A percentile compares a stretch with the other conserved stretches of the same genome.
These are phyloP conservation scores for Alternaria novae-zelandiae DNA, from an alignment of 2,329 filamentous ascomycete genomes.

Conservation along the genomic window DNA sequence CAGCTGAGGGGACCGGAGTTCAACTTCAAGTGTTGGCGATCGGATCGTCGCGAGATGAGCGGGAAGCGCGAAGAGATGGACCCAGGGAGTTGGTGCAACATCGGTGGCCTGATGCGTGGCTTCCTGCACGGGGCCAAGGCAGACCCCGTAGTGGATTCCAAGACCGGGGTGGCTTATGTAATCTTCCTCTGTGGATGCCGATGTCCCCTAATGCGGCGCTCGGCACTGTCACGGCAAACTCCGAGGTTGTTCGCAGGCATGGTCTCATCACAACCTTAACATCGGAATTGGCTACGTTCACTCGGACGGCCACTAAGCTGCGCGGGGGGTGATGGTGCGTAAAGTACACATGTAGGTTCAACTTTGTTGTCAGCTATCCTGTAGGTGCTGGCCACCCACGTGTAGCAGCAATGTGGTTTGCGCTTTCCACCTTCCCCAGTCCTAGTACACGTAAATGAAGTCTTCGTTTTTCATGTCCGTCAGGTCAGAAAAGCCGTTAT, in stretches of 20 bases:
- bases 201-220: background rate
- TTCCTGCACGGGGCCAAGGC: background rate
- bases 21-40: background rate
- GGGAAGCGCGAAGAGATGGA: background rate
- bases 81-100: background rate
- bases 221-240: background rate
- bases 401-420: background rate
- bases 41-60: background rate
- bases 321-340: background rate
- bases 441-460: constrained; percentile 14
- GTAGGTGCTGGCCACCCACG: background rate
- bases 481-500: constrained; percentile 27
- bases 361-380: background rate
- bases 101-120: background rate
- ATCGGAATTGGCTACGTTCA: background rate
- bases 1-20: background rate
- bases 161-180: background rate
- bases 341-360: background rate
- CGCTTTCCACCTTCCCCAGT: background rate
- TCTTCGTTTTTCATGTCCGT: constrained; percentile 32
- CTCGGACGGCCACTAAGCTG: background rate
- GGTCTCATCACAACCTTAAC: background rate
- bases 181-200: background rate
- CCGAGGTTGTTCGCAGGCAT: background rate
- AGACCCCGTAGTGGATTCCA: background rate